phyloP scores from a whole-genome alignment of 345 rosid species.

The Geranium rotundifolium region DNA sequence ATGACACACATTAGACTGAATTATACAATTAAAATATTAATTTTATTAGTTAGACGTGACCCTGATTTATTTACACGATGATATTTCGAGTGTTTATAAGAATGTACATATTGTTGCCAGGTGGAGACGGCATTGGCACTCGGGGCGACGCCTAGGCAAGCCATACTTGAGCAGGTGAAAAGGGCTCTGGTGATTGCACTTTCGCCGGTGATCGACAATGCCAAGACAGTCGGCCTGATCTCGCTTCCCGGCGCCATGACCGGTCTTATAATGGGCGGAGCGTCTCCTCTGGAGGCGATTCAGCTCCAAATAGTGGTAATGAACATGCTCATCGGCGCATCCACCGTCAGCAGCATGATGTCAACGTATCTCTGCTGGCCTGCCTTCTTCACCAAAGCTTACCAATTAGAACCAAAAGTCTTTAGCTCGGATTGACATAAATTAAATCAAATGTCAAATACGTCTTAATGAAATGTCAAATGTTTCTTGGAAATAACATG shows the following conservation, averaged over 20 bases:
- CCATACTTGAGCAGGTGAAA: conserved; percentile 59
- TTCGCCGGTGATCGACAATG: conserved; percentile 79
- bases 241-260: conserved; percentile 91
- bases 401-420: conserved; percentile 54
- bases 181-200: conserved; percentile 70
- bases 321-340: conserved; percentile 83
- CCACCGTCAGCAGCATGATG: conserved; percentile 69
- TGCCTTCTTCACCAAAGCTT: conserved; percentile 75
- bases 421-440: conserved; percentile 34
- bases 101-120: conserved; percentile 13
- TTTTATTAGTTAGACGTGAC: no score
- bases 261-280: conserved; percentile 93
- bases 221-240: conserved; percentile 87
- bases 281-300: conserved; percentile 80
- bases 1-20: no score
- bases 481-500: background rate
- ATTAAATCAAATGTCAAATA: no score
- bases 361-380: conserved; percentile 88
- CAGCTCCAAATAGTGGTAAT: conserved; percentile 93
- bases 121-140: conserved; percentile 88
- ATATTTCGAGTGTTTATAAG: no score
- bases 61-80: no score
- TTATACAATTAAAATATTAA: no score
- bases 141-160: conserved; percentile 79
- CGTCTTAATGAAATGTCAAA: no score